Base-by-base conservation (phyloP, 768 basidiomycete species). In the Termitomyces sp. region DNA sequence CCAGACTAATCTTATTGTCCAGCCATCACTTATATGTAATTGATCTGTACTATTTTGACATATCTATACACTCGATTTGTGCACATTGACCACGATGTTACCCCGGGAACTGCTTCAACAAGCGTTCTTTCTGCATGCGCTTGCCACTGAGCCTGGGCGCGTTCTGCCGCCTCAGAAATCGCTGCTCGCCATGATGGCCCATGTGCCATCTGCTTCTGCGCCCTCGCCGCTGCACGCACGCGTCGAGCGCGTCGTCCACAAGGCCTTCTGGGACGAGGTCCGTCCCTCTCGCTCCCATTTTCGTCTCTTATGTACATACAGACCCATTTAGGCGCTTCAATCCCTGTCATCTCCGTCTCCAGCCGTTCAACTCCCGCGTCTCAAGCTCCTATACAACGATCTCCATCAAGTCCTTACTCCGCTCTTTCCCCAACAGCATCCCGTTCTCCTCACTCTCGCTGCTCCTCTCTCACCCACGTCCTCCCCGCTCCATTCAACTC, bases 261-360 rank as follows among this genome's bases (percentile, higher is more conserved):
- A 71, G 49, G 87, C 85, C 4, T 91, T 91, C 66, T 91, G 88
- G 88, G 81, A 84, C 42, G 80, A 87, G 77, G 88, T 89, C 62
- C 64, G 77, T 53, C 46, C 23, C 23, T 28, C 38, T 40, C 3
- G 3, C 23, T 40, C 50, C 1, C 17, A 23, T 8, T 4, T 56
- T 7, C 61, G 43, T 33, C 26, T 45, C 35, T 38, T 15, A 38
- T 38, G 15, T 35, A 30, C 31, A 30, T 43, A 33, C 17, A 43
- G 42, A 35, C 10, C 35, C 1, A 14, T 8, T 26, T 44, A 90
- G 88, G 87, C 81, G 1, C 60, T 78, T 10, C 73, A 78, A 54
- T 66, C 77, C 1, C 74, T 91, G 7, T 84, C 84, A 3, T 79
- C 79, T 15, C 74, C 80, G n/a, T 69, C 72, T 14, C 86, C 87